Evolutionary conservation across 352 stramenopile species (phyloP), one percentile per base, ranked within the genome.

Genomic region (Pseudoperonospora humuli): DNA sequence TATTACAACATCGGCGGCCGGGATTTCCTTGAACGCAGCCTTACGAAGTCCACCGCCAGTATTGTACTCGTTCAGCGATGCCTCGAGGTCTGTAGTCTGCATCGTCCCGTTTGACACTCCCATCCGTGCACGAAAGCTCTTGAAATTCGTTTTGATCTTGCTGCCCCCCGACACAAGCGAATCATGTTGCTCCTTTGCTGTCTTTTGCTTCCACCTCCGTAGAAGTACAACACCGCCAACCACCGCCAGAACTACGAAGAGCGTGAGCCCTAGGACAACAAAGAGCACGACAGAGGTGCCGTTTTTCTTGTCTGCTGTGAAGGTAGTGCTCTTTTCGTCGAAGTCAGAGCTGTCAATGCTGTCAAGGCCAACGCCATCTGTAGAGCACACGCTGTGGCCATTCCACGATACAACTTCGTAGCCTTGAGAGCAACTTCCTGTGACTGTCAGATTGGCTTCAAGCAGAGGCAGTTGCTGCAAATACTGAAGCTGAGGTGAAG

Each of bases 1-100:
- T 14, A 74, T 45, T 3, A 62, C 52, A 10, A 88, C 45, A 19
- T 81, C 68, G 0, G 45, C 26, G 0, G 45, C 32, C 3, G 62
- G 55, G 17, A 88, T 84, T 19, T 84, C 74, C 23, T 65, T 67
- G 45, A 84, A 84, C 13, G 56, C 71, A 23, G 70, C 59, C 45
- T 83, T 76, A 17, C 69, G 71, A 13, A 70, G 47, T n/a, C 57
- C 62, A n/a, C 60, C 45, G 23, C 74, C 56, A 19, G 45, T 47
- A 45, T 61, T 63, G 11, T 57, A 67, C 19, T 73, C 63, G 41
- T 72, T 69, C 20, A 70, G 38, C 11, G 63, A 73, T 32, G 54
- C 34, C 24, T 73, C 55, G 3, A 73, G 39, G 20, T 58, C 59
- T 0, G 55, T 64, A 10, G 47, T 47, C 34, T 61, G 50, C 2